A percentile compares a stretch with the other conserved stretches of the same genome.
These are phyloP conservation scores for Colletotrichum spaethianum DNA, from an alignment of 2,329 filamentous ascomycete genomes.

Conservation along the genomic window DNA sequence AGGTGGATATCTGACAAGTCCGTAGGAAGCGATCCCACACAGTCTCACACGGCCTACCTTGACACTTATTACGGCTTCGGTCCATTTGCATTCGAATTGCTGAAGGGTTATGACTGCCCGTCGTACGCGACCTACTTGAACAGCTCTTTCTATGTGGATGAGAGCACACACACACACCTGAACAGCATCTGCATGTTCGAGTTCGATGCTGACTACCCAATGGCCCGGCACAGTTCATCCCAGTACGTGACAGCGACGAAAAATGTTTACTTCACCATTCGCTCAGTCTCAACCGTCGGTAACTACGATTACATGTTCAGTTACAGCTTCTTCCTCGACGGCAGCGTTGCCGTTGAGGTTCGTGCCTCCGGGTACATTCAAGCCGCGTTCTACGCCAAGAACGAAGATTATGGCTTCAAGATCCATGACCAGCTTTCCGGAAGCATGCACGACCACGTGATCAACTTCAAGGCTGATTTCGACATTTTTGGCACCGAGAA, in stretches of 20 bases:
- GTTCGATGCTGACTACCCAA: conserved; percentile 62
- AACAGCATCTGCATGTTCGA: conserved; percentile 72
- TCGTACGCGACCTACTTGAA: conserved; percentile 65
- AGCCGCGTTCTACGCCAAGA: conserved; percentile 60
- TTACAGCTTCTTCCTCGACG: conserved; percentile 67
- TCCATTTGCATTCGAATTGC: conserved; percentile 58
- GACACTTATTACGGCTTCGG: conserved; percentile 65
- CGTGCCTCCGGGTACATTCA: conserved; percentile 69
- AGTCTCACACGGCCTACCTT: conserved; percentile 64
- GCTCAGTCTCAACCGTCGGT: conserved; percentile 64
- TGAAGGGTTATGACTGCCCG: conserved; percentile 67
- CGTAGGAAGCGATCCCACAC: conserved; percentile 59
- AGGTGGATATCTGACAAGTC: conserved; percentile 30
- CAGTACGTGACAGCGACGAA: conserved; percentile 60
- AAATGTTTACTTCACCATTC: conserved; percentile 61
- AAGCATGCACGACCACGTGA: conserved; percentile 69
- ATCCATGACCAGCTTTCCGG: conserved; percentile 64
- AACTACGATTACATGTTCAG: conserved; percentile 69
- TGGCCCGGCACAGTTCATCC: conserved; percentile 62
- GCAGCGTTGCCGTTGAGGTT: conserved; percentile 65
- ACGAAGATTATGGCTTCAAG: conserved; percentile 63
- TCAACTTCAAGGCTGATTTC: conserved; percentile 69
- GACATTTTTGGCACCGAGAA: conserved; percentile 65
- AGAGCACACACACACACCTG: conserved; percentile 59
- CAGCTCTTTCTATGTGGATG: conserved; percentile 59